These are phyloP conservation scores for Capsicum pubescens DNA, from an alignment of 257 asterid genomes.

Conservation along the genomic window DNA sequence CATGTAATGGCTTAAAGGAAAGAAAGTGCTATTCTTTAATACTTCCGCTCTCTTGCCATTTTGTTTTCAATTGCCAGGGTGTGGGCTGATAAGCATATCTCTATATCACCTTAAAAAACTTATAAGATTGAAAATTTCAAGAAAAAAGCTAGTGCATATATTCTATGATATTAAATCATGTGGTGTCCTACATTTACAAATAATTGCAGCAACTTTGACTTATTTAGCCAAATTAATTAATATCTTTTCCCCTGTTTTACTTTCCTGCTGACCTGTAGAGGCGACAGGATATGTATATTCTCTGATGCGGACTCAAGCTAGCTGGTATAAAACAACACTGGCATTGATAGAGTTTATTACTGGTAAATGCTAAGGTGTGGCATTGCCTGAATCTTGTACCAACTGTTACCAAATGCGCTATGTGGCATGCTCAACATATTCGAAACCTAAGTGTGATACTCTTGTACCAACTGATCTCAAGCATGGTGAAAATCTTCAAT, in stretches of 20 bases:
- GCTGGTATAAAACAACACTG: not conserved
- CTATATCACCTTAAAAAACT: not conserved
- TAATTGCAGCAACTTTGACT: not conserved
- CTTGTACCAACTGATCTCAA: not conserved
- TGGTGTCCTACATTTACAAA: not conserved
- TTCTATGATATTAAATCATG: not conserved
- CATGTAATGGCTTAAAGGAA: not conserved
- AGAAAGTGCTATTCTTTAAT: slow-evolving; percentile 13
- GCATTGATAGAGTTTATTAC: not conserved
- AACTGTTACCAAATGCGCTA: not conserved
- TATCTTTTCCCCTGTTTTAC: not conserved
- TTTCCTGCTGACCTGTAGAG: not conserved
- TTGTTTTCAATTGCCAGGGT: not conserved
- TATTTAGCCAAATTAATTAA: not conserved
- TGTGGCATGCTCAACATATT: not conserved
- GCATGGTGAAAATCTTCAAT: not conserved
- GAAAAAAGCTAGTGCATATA: not conserved
- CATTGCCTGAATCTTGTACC: not conserved
- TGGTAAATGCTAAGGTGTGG: not conserved
- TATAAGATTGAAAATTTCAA: not conserved
- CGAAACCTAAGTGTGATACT: not conserved
- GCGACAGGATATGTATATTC: not conserved
- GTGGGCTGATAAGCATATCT: not conserved
- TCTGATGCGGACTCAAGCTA: not conserved
- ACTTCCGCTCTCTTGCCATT: slow-evolving; percentile 23